Percentiles rank a stretch among this genome's conserved stretches.
Conservation (phyloP, 2,329 filamentous ascomycete genomes). For the Penicillium sp. region DNA sequence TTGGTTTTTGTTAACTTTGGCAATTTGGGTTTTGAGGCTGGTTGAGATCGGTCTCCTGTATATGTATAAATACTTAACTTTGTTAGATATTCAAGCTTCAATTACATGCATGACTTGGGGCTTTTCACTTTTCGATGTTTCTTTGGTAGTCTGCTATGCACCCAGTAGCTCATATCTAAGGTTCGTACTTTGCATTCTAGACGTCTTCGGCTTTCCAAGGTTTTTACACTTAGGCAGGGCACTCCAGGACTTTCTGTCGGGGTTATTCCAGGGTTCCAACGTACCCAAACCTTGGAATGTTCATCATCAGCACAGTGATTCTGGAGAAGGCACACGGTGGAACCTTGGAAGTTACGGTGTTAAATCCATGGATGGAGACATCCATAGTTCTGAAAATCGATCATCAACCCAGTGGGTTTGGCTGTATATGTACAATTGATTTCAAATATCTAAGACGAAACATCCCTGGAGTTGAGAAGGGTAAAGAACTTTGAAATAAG, state of each 20-base stretch:
- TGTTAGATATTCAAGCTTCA: conserved; percentile 16
- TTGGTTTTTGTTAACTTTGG: conserved; percentile 8
- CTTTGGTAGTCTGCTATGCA: no score
- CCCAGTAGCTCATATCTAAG: no score
- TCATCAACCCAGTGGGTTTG: background rate
- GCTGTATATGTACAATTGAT: conserved; percentile 21
- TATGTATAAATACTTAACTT: conserved; percentile 31
- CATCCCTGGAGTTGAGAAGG: conserved; percentile 1
- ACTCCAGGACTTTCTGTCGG: no score
- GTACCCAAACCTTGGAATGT: no score
- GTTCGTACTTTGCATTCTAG: no score
- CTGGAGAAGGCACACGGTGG: no score
- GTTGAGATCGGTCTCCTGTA: conserved; percentile 14
- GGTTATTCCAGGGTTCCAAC: no score
- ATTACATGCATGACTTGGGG: conserved; percentile 4
- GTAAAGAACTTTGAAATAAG: background rate
- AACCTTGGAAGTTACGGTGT: no score
- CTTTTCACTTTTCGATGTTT: conserved; percentile 1
- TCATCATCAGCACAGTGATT: no score
- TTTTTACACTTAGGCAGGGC: no score
- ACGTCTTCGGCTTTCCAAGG: no score
- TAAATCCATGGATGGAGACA: no score
- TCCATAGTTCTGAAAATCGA: background rate
- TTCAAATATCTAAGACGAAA: conserved; percentile 8
- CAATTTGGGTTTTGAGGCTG: conserved; percentile 4